These are phyloP conservation scores for Noccaea bulbosa DNA, from an alignment of 345 rosid species.

Conservation along the genomic window DNA sequence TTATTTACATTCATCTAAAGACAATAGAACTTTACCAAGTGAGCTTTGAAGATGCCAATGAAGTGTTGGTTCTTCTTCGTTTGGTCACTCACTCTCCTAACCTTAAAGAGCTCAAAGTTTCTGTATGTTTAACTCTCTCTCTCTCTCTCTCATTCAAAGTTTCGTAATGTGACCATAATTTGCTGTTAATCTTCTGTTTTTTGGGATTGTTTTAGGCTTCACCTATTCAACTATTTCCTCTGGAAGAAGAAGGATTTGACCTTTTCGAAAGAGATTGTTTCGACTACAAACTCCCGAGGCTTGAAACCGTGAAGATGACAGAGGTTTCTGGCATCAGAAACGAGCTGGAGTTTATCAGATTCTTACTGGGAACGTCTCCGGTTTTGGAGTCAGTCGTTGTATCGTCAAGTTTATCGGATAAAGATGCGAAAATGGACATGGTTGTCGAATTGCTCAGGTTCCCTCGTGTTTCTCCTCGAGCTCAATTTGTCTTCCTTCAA, in stretches of 20 bases:
- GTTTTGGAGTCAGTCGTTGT: slow-evolving; percentile 63
- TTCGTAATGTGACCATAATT: background rate
- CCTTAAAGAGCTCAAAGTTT: slow-evolving; percentile 70
- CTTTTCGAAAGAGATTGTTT: slow-evolving; percentile 59
- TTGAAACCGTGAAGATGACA: slow-evolving; percentile 67
- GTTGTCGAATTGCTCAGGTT: slow-evolving; percentile 69
- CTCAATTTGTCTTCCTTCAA: slow-evolving; percentile 66
- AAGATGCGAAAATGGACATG: slow-evolving; percentile 64
- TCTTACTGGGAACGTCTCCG: slow-evolving; percentile 72
- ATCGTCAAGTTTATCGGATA: slow-evolving; percentile 56
- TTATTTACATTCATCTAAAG: slow-evolving; percentile 65
- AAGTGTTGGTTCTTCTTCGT: slow-evolving; percentile 79
- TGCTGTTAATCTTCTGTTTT: slow-evolving; percentile 1
- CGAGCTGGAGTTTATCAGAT: slow-evolving; percentile 83
- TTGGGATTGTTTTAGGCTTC: slow-evolving; percentile 54
- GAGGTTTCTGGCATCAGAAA: slow-evolving; percentile 72
- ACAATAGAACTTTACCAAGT: slow-evolving; percentile 78
- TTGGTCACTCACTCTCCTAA: slow-evolving; percentile 84
- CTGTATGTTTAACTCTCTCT: slow-evolving; percentile 54
- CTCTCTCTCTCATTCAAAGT: slow-evolving; percentile 15
- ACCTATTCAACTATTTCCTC: slow-evolving; percentile 53
- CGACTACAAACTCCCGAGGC: slow-evolving; percentile 57
- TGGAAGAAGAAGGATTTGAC: slow-evolving; percentile 62
- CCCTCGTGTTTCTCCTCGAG: slow-evolving; percentile 73
- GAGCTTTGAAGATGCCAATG: slow-evolving; percentile 84